Evolutionary conservation across 331 rosid genomes (phyloP).

Genomic region (Rosa hybrid): DNA sequence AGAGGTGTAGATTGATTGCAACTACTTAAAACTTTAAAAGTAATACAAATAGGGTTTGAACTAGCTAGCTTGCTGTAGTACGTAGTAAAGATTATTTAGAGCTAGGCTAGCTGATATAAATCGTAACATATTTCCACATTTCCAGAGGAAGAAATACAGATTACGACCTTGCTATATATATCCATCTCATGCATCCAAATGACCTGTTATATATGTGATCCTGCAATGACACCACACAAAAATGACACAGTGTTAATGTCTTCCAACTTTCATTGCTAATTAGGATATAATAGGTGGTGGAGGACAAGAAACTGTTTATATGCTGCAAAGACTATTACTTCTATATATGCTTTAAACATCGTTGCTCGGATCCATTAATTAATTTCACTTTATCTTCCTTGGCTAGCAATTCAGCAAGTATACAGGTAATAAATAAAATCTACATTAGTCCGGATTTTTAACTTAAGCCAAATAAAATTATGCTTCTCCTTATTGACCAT

Average conservation of each 20-base stretch:
- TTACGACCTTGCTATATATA: background rate
- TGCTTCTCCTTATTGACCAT: background rate
- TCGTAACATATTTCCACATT: background rate
- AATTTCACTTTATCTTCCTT: background rate
- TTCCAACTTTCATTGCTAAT: background rate
- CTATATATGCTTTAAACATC: background rate
- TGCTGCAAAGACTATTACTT: background rate
- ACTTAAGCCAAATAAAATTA: too few relatives aligned
- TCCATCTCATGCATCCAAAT: slow-evolving; percentile 11
- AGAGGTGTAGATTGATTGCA: background rate
- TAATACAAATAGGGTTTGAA: background rate
- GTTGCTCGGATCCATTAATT: too few relatives aligned
- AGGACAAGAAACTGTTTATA: background rate
- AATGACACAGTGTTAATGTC: background rate
- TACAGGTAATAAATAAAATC: background rate
- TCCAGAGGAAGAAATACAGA: background rate
- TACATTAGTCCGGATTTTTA: background rate
- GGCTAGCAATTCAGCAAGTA: background rate
- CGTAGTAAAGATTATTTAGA: slow-evolving; percentile 15
- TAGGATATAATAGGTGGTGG: background rate
- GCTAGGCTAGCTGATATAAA: slow-evolving; percentile 13
- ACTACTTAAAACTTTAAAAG: background rate
- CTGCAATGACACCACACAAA: background rate
- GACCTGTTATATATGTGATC: background rate
- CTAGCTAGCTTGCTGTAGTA: slow-evolving; percentile 1